A percentile compares a stretch with the other conserved stretches of the same genome.
phyloP scores from a whole-genome alignment of 176 grass and related monocot genomes.

The Cenchrus americanus region DNA sequence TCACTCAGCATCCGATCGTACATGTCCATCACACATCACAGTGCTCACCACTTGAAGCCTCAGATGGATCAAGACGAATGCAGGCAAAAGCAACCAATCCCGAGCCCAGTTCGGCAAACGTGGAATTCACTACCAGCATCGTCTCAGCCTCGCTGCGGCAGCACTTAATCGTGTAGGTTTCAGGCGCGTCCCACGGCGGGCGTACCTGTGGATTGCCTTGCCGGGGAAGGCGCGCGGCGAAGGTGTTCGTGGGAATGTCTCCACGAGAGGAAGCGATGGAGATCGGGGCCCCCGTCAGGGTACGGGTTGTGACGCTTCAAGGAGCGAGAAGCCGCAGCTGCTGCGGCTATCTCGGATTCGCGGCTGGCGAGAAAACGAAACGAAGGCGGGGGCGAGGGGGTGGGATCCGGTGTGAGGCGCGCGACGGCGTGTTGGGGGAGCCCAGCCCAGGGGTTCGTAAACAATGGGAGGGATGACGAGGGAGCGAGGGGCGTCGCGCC shows the following conservation, averaged over 20 bases:
- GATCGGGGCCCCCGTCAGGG: not conserved
- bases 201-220: not conserved
- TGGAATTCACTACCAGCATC: not conserved
- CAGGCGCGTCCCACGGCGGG: conserved; percentile 12
- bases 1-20: conserved; percentile 25
- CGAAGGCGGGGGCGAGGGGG: not conserved
- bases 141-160: not conserved
- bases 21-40: conserved; percentile 31
- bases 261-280: conserved; percentile 15
- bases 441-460: not conserved
- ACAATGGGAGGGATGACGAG: no score
- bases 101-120: not conserved
- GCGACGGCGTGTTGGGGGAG: not conserved
- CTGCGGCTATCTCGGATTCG: not conserved
- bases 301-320: not conserved
- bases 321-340: not conserved
- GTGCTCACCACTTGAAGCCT: not conserved
- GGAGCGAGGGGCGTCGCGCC: no score
- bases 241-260: conserved; percentile 34
- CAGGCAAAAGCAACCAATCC: conserved; percentile 16
- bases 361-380: not conserved
- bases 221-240: not conserved
- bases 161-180: conserved; percentile 15
- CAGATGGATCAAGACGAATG: conserved; percentile 15
- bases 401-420: not conserved